A percentile compares a stretch with the other conserved stretches of the same genome.
phyloP scores from a whole-genome alignment of 2,329 filamentous ascomycete species.

The Whalleya microplaca region DNA sequence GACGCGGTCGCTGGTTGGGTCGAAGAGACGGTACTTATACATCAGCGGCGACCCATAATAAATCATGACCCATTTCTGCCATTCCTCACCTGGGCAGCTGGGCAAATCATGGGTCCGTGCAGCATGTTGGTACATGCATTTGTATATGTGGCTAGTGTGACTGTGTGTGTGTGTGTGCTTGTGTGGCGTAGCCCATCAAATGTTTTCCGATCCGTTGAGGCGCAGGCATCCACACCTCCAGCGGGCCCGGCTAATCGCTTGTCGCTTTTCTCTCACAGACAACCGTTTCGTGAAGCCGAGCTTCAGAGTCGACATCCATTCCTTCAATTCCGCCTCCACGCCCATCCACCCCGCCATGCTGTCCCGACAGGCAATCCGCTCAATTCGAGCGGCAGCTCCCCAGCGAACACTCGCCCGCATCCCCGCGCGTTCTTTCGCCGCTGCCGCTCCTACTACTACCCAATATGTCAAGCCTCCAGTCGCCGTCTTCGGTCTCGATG shows the following conservation, averaged over 20 bases:
- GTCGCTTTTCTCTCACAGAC: conserved; percentile 27
- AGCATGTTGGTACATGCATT: too few relatives aligned
- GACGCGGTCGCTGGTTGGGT: background rate
- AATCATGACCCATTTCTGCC: too few relatives aligned
- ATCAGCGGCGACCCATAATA: background rate
- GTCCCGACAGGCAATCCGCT: conserved; percentile 62
- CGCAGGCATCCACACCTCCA: background rate
- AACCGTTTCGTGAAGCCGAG: conserved; percentile 33
- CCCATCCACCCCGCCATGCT: conserved; percentile 51
- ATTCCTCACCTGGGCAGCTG: too few relatives aligned
- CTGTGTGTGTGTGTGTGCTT: too few relatives aligned
- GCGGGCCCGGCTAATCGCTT: conserved; percentile 31
- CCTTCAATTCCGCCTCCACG: conserved; percentile 27
- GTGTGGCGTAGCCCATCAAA: conserved; percentile 14
- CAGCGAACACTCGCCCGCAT: conserved; percentile 60
- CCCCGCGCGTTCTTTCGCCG: conserved; percentile 77
- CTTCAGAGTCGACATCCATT: conserved; percentile 26
- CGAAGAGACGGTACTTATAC: background rate
- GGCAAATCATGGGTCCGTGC: too few relatives aligned
- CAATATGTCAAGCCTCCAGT: conserved; percentile 81
- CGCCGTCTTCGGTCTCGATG: conserved; percentile 92
- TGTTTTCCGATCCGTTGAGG: background rate
- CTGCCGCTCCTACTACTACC: conserved; percentile 54
- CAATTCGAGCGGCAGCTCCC: conserved; percentile 61
- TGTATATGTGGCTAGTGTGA: too few relatives aligned